phyloP scores from a whole-genome alignment of 768 basidiomycete species.

The Multifurca ochricompacta region DNA sequence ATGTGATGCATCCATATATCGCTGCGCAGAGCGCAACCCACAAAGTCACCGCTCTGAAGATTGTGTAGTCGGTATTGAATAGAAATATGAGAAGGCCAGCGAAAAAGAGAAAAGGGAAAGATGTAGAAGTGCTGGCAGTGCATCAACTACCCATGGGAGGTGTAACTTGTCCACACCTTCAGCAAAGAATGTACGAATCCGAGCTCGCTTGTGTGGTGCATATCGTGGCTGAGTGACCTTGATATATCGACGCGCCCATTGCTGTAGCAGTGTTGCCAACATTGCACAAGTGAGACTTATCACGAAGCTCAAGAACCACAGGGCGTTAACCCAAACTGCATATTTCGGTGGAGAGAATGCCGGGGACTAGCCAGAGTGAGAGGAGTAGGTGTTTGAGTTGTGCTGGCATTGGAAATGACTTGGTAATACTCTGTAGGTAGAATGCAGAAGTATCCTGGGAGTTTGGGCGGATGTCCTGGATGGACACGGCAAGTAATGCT shows the following conservation, averaged over 20 bases:
- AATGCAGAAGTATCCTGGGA: background rate
- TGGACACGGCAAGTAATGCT: too few relatives aligned
- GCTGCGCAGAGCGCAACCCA: background rate
- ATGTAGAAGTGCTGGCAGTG: background rate
- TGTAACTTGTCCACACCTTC: background rate
- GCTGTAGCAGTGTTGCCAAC: background rate
- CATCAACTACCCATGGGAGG: background rate
- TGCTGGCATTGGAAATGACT: too few relatives aligned
- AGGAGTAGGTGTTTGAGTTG: too few relatives aligned
- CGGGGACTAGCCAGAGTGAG: too few relatives aligned
- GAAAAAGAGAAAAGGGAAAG: background rate
- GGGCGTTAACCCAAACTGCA: background rate
- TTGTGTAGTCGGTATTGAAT: background rate
- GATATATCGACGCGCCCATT: background rate
- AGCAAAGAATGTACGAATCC: background rate
- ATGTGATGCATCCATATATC: background rate
- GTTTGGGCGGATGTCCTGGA: background rate
- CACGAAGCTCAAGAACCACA: constrained; percentile 3
- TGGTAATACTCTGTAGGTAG: too few relatives aligned
- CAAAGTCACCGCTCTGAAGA: background rate
- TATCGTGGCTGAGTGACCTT: background rate
- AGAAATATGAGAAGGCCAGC: constrained; percentile 7
- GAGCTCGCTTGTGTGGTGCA: background rate
- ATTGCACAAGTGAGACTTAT: background rate
- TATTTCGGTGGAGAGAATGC: constrained; percentile 1